Base-by-base conservation (phyloP, 2,329 filamentous ascomycete genomes). In the Lojkania enalia region DNA sequence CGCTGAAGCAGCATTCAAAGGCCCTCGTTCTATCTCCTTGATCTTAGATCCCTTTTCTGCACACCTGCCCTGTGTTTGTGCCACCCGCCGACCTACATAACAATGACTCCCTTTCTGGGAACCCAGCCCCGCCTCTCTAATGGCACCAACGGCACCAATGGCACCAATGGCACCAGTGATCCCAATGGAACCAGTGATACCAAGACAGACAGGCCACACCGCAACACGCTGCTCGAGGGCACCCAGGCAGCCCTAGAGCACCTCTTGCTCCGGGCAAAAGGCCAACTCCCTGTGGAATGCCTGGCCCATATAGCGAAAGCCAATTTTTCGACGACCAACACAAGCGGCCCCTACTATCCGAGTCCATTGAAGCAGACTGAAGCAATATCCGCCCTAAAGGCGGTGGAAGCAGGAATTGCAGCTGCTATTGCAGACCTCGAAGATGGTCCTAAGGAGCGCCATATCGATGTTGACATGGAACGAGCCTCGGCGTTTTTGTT, bases 391-490 rank as follows among this genome's bases (percentile, higher is more conserved):
- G 77, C 81, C 3, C 68, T 85, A 51, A 84, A 84, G 58, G 81
- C 76, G 4, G 69, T 84, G 4, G 82, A 85, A 55, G 82, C 77
- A 4, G 74, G 77, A 29, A 73, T 81, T n/a, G 81, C 80, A 2
- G 78, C 77, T n/a, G 76, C 79, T 1, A 77, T 87, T 47, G 80
- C 78, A 7, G 74, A 83, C 58, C 63, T 85, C 19, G 71, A 75
- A 35, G 75, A 75, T 58, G 77, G 74, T n/a, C 52, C 64, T 18
- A 51, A 59, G 30, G 50, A 60, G 27, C 71, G 75, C 35, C 67
- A 66, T 35, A 76, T 82, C 42, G 67, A 69, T 19, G 72, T 83
- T 19, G 75, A 81, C 52, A 59, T 80, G n/a, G 79, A 78, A 53
- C 73, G 73, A 54, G 74, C 78, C 14, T 75, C 79, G 2, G 76